Evolutionary conservation across 768 basidiomycete genomes (phyloP).

Genomic region (Trametes meyenii): DNA sequence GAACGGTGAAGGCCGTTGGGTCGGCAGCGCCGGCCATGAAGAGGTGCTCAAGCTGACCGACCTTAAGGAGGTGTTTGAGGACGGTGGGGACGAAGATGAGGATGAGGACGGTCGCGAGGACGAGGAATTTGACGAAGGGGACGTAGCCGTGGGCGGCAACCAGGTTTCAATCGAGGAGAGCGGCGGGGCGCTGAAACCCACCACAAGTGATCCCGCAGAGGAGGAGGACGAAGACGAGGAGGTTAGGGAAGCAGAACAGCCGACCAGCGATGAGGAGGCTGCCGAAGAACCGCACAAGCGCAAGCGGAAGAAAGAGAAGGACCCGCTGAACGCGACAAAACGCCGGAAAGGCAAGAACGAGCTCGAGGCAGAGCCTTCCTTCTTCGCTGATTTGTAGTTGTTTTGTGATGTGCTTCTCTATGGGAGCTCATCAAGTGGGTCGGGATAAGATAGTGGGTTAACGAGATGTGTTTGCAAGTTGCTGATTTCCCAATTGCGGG

Average conservation of each 20-base stretch:
- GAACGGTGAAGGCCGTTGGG: conserved; percentile 70
- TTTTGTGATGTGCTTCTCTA: not conserved
- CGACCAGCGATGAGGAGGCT: conserved; percentile 24
- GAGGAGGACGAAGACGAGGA: conserved; percentile 36
- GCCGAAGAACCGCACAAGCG: conserved; percentile 47
- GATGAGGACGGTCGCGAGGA: conserved; percentile 36
- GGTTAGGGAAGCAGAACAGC: conserved; percentile 25
- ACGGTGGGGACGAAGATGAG: conserved; percentile 48
- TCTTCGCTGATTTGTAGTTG: conserved; percentile 65
- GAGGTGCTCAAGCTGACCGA: conserved; percentile 85
- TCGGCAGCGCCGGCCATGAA: conserved; percentile 93
- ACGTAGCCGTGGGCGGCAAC: not conserved
- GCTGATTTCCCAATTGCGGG: too few species aligned
- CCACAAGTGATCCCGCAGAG: conserved; percentile 26
- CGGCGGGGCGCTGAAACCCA: not conserved
- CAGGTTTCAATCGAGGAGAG: not conserved
- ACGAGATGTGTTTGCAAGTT: too few species aligned
- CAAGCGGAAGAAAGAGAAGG: conserved; percentile 58
- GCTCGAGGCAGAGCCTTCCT: conserved; percentile 58
- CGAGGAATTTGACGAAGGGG: not conserved
- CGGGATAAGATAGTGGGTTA: too few species aligned
- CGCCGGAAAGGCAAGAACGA: conserved; percentile 65
- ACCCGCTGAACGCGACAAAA: conserved; percentile 46
- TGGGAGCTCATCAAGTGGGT: not conserved
- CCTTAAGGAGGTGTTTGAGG: conserved; percentile 73